Evolutionary conservation across 352 stramenopile species (phyloP), one percentile per base, ranked within the genome.

Genomic region (Plasmopara muralis): DNA sequence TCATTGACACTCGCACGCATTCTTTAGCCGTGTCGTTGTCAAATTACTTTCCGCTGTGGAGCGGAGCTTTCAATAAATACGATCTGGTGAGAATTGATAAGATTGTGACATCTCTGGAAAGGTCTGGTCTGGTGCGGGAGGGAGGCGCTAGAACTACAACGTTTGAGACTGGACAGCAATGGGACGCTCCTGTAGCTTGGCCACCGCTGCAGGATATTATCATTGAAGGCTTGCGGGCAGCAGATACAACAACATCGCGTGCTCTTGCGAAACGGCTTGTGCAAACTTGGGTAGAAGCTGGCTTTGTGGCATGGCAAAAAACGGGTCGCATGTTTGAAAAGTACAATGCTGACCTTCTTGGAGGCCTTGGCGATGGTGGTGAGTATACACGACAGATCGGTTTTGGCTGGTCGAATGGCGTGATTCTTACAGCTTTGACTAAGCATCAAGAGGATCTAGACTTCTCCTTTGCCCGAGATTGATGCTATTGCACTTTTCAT

Each of bases 311-410:
- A 7, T 95, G 66, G 68, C 58, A 83, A 39, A 63, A 83, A 47
- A 87, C 75, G 5, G 72, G 79, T 5, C 56, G 83, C 35, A 93
- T 95, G 84, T 91, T 88, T 68, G 85, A 95, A 53, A 95, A 95
- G 66, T 93, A 93, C 63, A 85, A 93, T 58, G 74, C 81, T 42
- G 67, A 62, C 3, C 68, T 80, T 28, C 50, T 83, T 12, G 83
- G 83, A 20, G 72, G 69, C 0, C 60, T 87, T 4, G 81, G 83
- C 9, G 65, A 75, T 44, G 85, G 85, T 4, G 85, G 85, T 47
- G 85, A 95, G 66, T 95, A 95, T 61, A 80, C 82, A 9, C 77
- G 81, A 4, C 85, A 95, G 49, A 78, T 87, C 50, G 85, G 85
- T 53, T 94, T 95, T 65, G 83, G 83, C 47, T 93, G 83, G 83